Evolutionary conservation across 331 rosid genomes (phyloP).

Genomic region (Malus hybrid): DNA sequence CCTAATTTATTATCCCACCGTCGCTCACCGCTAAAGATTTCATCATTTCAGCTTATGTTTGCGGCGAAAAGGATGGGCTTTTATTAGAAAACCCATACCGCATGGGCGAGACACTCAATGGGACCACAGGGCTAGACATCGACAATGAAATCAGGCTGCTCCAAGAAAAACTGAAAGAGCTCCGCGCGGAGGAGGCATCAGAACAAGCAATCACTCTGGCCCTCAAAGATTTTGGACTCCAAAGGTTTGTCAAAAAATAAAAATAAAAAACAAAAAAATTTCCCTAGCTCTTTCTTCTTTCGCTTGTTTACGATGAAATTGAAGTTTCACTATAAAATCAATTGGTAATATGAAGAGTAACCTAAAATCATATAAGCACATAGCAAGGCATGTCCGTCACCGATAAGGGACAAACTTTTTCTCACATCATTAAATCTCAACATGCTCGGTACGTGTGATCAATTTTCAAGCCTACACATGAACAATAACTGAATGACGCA

Average conservation of each 20-base stretch:
- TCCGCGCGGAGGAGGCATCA: slow-evolving; percentile 28
- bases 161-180: slow-evolving; percentile 30
- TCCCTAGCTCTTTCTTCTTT: neutral
- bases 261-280: no score
- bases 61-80: slow-evolving; percentile 61
- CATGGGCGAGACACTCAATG: slow-evolving; percentile 60
- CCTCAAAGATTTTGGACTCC: slow-evolving; percentile 54
- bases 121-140: slow-evolving; percentile 43
- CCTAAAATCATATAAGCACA: no score
- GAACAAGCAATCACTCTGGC: slow-evolving; percentile 33
- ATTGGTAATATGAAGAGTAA: no score
- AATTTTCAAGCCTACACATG: no score
- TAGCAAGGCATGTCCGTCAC: no score
- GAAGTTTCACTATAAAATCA: no score
- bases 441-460: no score
- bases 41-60: slow-evolving; percentile 52
- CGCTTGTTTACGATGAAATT: no score
- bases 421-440: no score
- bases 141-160: slow-evolving; percentile 34
- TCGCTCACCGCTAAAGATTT: neutral
- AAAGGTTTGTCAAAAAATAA: slow-evolving; percentile 37
- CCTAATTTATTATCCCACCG: no score
- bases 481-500: no score
- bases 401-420: no score
- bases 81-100: slow-evolving; percentile 42